Percentiles rank a stretch among this genome's conserved stretches.
phyloP scores from a whole-genome alignment of 164 flowering plant genomes.

The Akebia trifoliata region DNA sequence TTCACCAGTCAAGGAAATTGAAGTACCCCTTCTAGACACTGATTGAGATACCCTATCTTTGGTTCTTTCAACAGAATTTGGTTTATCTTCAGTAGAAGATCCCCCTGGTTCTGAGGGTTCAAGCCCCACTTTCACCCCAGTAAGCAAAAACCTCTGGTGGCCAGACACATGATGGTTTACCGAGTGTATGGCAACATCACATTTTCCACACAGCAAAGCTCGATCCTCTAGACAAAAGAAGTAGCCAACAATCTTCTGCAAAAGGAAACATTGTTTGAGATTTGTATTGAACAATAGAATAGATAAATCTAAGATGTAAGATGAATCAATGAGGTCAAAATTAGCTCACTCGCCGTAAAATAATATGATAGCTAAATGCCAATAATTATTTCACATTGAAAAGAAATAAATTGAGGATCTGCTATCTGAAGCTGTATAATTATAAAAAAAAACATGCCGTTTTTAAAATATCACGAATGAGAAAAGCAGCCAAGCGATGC shows the following conservation, averaged over 20 bases:
- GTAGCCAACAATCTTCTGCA: constrained; percentile 77
- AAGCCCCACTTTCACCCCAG: constrained; percentile 85
- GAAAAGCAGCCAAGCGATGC: too few species aligned
- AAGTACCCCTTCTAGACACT: constrained; percentile 22
- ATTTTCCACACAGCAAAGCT: constrained; percentile 85
- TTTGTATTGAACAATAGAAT: too few species aligned
- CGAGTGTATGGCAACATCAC: constrained; percentile 82
- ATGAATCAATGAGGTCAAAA: too few species aligned
- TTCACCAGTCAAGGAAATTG: constrained; percentile 23
- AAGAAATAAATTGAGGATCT: too few species aligned
- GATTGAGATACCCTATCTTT: constrained; percentile 23
- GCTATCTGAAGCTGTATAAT: too few species aligned
- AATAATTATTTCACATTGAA: too few species aligned
- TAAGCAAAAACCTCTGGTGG: constrained; percentile 86
- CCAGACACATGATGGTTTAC: constrained; percentile 57
- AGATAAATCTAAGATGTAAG: too few species aligned
- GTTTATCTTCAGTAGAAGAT: constrained; percentile 36
- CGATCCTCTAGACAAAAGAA: constrained; percentile 94
- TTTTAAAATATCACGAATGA: too few species aligned
- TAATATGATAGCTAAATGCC: too few species aligned
- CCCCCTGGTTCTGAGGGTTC: constrained; percentile 46
- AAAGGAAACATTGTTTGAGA: neutral
- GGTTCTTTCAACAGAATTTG: constrained; percentile 25
- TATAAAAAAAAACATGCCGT: too few species aligned
- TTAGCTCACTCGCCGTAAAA: too few species aligned